Evolutionary conservation across 306 rosid species (phyloP).

Genomic region (Cicer arietinum): DNA sequence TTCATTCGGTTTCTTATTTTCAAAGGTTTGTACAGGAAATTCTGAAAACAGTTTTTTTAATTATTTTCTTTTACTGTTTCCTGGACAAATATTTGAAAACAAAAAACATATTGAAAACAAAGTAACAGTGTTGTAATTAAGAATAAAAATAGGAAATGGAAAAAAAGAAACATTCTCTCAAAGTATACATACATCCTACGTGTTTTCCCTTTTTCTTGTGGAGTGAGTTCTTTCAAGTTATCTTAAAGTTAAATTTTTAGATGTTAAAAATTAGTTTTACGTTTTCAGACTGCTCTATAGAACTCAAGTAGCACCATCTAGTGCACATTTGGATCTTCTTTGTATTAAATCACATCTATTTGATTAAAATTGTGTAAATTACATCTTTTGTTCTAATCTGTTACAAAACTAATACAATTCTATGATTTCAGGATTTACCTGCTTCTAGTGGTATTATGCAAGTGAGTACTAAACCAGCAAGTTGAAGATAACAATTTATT

Average conservation of each 20-base stretch:
- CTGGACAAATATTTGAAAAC: no score
- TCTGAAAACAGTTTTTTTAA: background rate
- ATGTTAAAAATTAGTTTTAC: background rate
- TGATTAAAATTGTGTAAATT: background rate
- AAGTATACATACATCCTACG: no score
- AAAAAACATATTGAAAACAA: no score
- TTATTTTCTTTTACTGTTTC: background rate
- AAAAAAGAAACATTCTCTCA: no score
- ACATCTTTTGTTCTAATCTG: no score
- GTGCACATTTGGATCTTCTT: slow-evolving; percentile 15
- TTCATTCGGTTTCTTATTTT: no score
- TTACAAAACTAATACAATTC: slow-evolving; percentile 40
- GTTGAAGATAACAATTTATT: slow-evolving; percentile 39
- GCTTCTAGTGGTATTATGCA: slow-evolving; percentile 97
- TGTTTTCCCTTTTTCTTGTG: background rate
- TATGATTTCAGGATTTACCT: slow-evolving; percentile 77
- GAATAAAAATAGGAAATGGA: no score
- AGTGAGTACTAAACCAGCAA: slow-evolving; percentile 53
- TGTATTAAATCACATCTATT: slow-evolving; percentile 31
- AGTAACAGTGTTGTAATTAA: no score
- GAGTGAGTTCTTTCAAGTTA: slow-evolving; percentile 11
- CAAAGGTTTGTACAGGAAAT: no score
- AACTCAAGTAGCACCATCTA: slow-evolving; percentile 6
- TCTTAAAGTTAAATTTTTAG: slow-evolving; percentile 5
- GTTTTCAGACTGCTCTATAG: background rate